Evolutionary conservation across 768 basidiomycete genomes (phyloP), one percentile per base, ranked within the genome.

Genomic region (Podaxis sp.): DNA sequence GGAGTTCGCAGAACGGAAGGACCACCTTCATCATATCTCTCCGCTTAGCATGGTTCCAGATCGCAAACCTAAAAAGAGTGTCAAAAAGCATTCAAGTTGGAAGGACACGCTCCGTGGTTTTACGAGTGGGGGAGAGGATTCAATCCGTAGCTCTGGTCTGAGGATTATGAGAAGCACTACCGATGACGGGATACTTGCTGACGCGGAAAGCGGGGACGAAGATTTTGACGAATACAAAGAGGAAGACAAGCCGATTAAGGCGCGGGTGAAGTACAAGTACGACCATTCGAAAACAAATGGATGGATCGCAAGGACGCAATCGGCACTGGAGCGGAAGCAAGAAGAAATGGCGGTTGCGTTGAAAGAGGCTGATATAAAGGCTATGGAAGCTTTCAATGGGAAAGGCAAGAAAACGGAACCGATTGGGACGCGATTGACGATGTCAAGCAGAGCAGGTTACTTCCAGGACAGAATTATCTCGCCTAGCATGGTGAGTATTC

Each of bases 401-500:
- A 71, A 71, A 44, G 69, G 28, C 28, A 50, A 40, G 60, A 71
- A 70, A 64, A 69, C 54, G 60, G 82, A 82, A 57, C 85, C 88
- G 13, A 87, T 95, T 65, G 93, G 94, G 11, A 95, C 93, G 10
- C 77, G 92, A 50, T 74, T 98, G 68, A 94, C 95, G 0, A 98
- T 98, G 95, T 95, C 95, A 4, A 95, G 93, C 69, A 82, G 95
- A 32, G 90, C 91, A 16, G 93, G 93, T 2, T 95, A 90, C 73
- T 95, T 95, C 77, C 93, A 95, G 71, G 95, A 98, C 68, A 79
- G 93, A 55, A 90, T 98, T 67, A 85, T 99, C 62, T 89, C 95
- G 2, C 96, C 97, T 0, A 91, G 90, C 68, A 98, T 99, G 95
- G 96, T 96, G 70, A 68, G 91, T 65, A 59, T 46, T 50, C 9